Conservation (phyloP, 169 alveolate species). For the Plasmodium falciparum region DNA sequence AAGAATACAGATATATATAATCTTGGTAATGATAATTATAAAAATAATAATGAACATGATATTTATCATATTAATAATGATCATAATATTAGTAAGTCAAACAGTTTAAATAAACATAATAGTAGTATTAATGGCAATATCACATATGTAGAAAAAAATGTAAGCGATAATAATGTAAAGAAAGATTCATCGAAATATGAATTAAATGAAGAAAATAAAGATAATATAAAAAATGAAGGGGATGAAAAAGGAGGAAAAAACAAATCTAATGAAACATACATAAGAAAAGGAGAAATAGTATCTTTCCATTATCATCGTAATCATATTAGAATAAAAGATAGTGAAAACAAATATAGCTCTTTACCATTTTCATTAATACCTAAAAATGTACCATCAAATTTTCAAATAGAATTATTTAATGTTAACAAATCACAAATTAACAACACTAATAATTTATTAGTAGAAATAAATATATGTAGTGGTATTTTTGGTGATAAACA, state of each 20-base stretch:
- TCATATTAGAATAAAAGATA: slow-evolving; percentile 75
- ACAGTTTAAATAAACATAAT: not conserved
- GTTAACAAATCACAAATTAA: slow-evolving; percentile 47
- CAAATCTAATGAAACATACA: slow-evolving; percentile 33
- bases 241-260: not conserved
- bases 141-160: not conserved
- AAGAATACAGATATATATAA: not conserved
- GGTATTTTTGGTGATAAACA: slow-evolving; percentile 87
- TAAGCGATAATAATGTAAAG: not conserved
- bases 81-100: not conserved
- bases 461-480: slow-evolving; percentile 85
- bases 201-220: not conserved
- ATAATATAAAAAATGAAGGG: not conserved
- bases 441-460: slow-evolving; percentile 77
- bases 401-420: slow-evolving; percentile 83
- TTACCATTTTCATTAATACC: slow-evolving; percentile 84
- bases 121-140: not conserved
- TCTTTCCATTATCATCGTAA: slow-evolving; percentile 71
- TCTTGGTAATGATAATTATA: not conserved
- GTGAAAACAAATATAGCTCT: slow-evolving; percentile 70
- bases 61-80: not conserved
- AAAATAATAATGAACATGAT: not conserved
- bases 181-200: not conserved
- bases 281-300: slow-evolving; percentile 78
- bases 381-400: slow-evolving; percentile 82